Evolutionary conservation across 2,329 filamentous ascomycete species (phyloP), one percentile per base, ranked within the genome.

Genomic region (Calonectria crousiana): DNA sequence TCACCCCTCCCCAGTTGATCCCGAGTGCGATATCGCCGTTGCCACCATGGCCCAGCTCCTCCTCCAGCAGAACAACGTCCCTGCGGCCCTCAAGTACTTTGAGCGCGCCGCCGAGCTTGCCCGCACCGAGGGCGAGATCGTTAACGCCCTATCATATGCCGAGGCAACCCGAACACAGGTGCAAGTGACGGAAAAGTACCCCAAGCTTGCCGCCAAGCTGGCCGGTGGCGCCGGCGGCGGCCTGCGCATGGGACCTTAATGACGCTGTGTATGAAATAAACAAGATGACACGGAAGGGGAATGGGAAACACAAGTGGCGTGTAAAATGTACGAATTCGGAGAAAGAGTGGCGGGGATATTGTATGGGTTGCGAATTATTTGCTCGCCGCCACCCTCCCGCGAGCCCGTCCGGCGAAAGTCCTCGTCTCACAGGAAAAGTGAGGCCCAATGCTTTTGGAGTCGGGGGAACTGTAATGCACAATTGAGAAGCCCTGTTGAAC

Each of bases 11-110:
- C 23, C 32, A 98, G 96, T 99, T 84, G 97, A 99, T 82, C 97
- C 97, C 32, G 97, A 99, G 85, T 99, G 97, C 84, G 97, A 99
- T 82, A 99, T 99, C 82, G 97, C 97, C 52, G 97, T 99, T 52
- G 97, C 97, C 68, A 99, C 97, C 69, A 98, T 99, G 95, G 97
- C 97, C 14, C 97, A 99, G 86, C 92, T 99, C 52, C 93, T 99
- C 67, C 91, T 99, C 44, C 97, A 99, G 86, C 97, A 98, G 89
- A 97, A 97, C 85, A 98, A 98, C 88, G 96, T 99, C 73, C 94
- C 94, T 44, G 95, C 98, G 76, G 97, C 97, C 0, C 92, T 99
- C 78, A 95, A 94, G 86, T 98, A 98, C 89, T 99, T 99, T 84
- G 96, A 98, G 89, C 94, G 95, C 75, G 97, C 97, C 2, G 97